Base-by-base conservation (phyloP, 495 filamentous ascomycete genomes). In the Penicillium herquei region DNA sequence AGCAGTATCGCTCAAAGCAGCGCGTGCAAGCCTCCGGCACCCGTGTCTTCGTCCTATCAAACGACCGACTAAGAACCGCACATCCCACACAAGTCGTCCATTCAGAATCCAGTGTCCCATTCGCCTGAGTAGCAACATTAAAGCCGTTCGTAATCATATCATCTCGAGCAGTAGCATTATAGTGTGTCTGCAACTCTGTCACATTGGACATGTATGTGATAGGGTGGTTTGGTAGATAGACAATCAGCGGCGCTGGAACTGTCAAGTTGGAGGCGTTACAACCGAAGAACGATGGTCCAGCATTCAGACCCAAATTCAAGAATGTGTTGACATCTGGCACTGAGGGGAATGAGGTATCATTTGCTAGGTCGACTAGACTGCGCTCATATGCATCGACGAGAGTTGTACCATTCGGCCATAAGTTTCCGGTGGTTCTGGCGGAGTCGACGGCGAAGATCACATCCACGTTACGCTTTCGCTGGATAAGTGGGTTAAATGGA, bases 361-460 rank as follows among this genome's bases (percentile, higher is more conserved):
- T 95, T 50, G 76, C 73, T 57, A 91, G 86, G 6, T 55, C 54
- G 59, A 78, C 78, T 12, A 82, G 58, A 33, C 82, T 82, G 52
- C 92, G 89, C 57, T 89, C 71, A 70, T 93, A 96, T 32, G 88
- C 90, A 39, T 90, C 87, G n/a, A 91, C 83, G 7, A 96, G 69
- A 11, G 89, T 78, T 6, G 90, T 87, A 32, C 90, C 92, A 70
- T 95, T 91, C 39, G 92, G 92, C 89, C 90, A 96, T 73, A 76
- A 78, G 54, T 77, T 77, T 17, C 71, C 66, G 0, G 87, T 92
- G 70, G 96, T 92, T 26, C 90, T 91, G 7, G 87, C 90, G 50
- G 82, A 84, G 72, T 97, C 92, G 58, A 96, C 77, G 17, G 92
- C 92, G 67, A 96, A 95, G 66, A 96, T 90, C 31, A 96, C 88